phyloP scores from a whole-genome alignment of 768 basidiomycete species.

The Amanita pseudoporphyria region DNA sequence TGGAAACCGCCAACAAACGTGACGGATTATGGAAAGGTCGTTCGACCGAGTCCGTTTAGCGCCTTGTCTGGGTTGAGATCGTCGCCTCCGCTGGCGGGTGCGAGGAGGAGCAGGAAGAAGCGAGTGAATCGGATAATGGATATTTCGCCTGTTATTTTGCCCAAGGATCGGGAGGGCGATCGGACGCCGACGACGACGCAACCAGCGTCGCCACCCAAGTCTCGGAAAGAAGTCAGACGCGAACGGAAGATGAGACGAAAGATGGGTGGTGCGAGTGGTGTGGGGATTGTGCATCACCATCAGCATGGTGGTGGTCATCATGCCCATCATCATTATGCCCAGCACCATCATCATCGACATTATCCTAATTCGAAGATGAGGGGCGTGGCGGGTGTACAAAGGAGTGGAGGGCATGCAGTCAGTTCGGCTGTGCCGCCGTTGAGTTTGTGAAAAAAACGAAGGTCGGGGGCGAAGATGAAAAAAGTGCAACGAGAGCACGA shows the following conservation, averaged over 20 bases:
- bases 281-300: slow-evolving; percentile 15
- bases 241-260: slow-evolving; percentile 65
- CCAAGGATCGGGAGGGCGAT: slow-evolving; percentile 43
- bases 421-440: slow-evolving; percentile 22
- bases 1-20: slow-evolving; percentile 23
- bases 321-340: too few relatives aligned
- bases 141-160: slow-evolving; percentile 43
- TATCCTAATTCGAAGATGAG: slow-evolving; percentile 59
- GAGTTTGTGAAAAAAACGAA: slow-evolving; percentile 14
- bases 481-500: too few relatives aligned
- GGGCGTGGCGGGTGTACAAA: slow-evolving; percentile 44
- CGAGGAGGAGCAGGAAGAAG: slow-evolving; percentile 8
- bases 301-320: not conserved
- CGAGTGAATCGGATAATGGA: slow-evolving; percentile 23
- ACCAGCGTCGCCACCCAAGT: slow-evolving; percentile 18
- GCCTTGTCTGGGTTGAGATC: slow-evolving; percentile 42
- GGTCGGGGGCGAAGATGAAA: too few relatives aligned
- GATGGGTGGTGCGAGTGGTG: slow-evolving; percentile 25
- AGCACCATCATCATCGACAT: slow-evolving; percentile 27
- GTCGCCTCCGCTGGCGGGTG: not conserved
- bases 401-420: slow-evolving; percentile 22
- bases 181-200: slow-evolving; percentile 35
- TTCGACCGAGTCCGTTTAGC: slow-evolving; percentile 47
- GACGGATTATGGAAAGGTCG: slow-evolving; percentile 36
- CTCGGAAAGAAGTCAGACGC: slow-evolving; percentile 51